Evolutionary conservation across 2,329 filamentous ascomycete species (phyloP), one percentile per base, ranked within the genome.

Genomic region (Alternaria postmessia): DNA sequence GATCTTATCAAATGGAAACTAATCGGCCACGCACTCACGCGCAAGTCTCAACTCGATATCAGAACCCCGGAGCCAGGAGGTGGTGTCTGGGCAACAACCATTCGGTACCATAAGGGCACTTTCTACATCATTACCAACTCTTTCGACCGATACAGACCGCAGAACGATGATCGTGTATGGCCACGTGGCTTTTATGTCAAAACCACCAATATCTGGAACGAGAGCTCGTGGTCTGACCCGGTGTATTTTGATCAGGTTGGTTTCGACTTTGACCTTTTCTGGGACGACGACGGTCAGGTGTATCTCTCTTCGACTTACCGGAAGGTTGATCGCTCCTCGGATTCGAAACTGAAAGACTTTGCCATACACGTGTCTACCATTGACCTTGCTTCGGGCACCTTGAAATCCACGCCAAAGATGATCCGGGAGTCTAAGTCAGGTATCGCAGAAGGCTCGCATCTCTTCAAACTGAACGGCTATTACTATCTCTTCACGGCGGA

Each of bases 261-360:
- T 0, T 71, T 72, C 46, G 70, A 72, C 20, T 64, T 69, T 18
- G 68, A 71, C 51, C 36, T 73, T 0, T 85, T 87, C 66, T 88
- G 85, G 83, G 83, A 87, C 42, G 80, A 81, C 0, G 82, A 87
- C 51, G 86, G 85, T 0, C 83, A 80, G 52, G 76, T 81, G 0
- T 88, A 87, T 55, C 52, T 70, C 5, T 65, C 62, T 4, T 69
- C 72, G 0, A 70, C 65, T 1, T 61, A 66, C 16, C 43, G 63
- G 0, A 66, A 64, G 18, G 51, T 56, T 1, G 62, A 71, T n/a
- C 61, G 69, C 5, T 59, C 57, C 16, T 55, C 64, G n/a, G 46
- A 58, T 9, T 67, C 64, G 9, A 65, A 49, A 41, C 18, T 72
- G 32, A 71, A 69, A 43, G 70, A 67, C 55, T 74, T 66, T 61